Base-by-base conservation (phyloP, 2,329 filamentous ascomycete genomes). In the Rutstroemia sydowiana region DNA sequence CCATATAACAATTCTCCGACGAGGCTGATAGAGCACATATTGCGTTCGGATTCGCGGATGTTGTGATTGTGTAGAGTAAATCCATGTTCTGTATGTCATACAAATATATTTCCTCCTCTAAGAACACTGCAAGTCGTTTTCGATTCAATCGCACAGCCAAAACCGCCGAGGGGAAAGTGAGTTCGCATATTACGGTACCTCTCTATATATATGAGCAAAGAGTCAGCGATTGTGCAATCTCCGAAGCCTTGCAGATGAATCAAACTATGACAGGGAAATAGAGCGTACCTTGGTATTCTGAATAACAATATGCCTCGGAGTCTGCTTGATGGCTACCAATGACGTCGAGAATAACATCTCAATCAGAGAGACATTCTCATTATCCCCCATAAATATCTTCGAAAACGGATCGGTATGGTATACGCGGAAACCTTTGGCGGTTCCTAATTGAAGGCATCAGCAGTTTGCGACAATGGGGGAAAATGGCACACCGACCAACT, bases 1-100 rank as follows among this genome's bases (percentile, higher is more conserved):
- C 92, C 51, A 98, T 84, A 69, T 89, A 97, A 73, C 92, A 97
- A 68, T 93, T 90, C 55, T 97, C 92, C 5, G 91, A 95, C 1
- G 90, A 95, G 1, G 93, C 89, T 1, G 92, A 95, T 5, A 98
- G 78, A 3, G 91, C 88, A 70, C 90, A 95, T 55, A 97, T 93
- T 31, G 89, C 90, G 57, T 82, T 84, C 1, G 91, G 88, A 64
- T 98, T 98, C 6, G 93, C 88, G 3, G 92, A 96, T 5, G 92
- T 97, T 54, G 90, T 83, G 58, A 97, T 95, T 5, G 89, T 95
- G 69, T 90, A 87, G 37, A 97, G 76, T 53, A 97, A 81, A 63
- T 87, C 92, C 92, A 98, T 97, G 67, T 96, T 97, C 70, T 91
- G 90, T 59, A 98, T 97, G 69, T 98, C 93, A 73, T 98, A 98